Evolutionary conservation across 768 basidiomycete species (phyloP), one percentile per base, ranked within the genome.

Genomic region (Holtermanniella nyarrowii): DNA sequence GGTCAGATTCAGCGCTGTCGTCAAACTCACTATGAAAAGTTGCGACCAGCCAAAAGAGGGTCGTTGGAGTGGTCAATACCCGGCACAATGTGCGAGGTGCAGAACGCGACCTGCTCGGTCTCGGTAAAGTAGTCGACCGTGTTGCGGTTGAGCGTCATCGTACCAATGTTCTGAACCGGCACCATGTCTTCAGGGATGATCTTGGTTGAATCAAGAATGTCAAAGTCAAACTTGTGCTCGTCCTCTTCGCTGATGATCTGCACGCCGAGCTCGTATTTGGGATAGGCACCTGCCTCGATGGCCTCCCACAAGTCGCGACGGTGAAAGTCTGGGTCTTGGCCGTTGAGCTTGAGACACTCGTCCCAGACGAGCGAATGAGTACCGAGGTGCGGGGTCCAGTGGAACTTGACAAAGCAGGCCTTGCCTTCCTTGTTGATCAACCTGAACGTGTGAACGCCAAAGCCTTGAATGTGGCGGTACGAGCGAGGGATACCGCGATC

Each of bases 21-120:
- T n/a, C n/a, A n/a, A n/a, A n/a, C n/a, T n/a, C n/a, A n/a, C 73
- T 91, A 90, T 0, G 82, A 84, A 72, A 89, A 88, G 72, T 87
- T 88, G 39, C 89, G 77, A 3, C 84, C 83, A 31, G 58, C 65
- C 20, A 70, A 57, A 24, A 71, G 49, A 31, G 71, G 68, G 50
- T 71, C 70, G 31, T 66, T 66, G 21, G 73, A 70, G 56, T 73
- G 74, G 57, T 75, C 76, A 61, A 77, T 75, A 50, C 83, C 74
- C 45, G 83, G 81, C 24, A 74, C 58, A 37, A 68, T 71, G 59
- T 64, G 61, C 43, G 73, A 58, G 1, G 87, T 91, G 70, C 86
- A 91, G 71, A 88, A 91, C 0, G 88, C 88, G 48, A 83, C 83
- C 71, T 89, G 88, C 71, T 93, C 89, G 4, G 81, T 81, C 73